Conservation (phyloP, 176 grass and related monocot genomes). For the Themeda triandra region DNA sequence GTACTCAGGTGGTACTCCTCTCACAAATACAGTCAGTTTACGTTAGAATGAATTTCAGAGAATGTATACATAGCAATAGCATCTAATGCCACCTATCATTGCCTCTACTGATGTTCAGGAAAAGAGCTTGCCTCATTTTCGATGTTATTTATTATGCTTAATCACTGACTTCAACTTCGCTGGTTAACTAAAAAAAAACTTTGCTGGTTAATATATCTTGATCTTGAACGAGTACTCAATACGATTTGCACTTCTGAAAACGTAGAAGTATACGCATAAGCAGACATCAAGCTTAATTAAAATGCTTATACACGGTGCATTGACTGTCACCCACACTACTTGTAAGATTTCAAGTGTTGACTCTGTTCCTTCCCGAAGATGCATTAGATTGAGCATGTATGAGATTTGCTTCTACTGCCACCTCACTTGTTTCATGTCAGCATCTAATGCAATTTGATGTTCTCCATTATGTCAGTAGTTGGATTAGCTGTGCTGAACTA, state of each 20-base stretch:
- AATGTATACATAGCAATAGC: not conserved
- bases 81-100: not conserved
- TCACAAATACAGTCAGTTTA: not conserved
- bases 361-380: not conserved
- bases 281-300: too few species aligned
- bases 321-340: not conserved
- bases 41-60: not conserved
- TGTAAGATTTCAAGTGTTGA: not conserved
- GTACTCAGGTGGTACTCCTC: not conserved
- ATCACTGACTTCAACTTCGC: not conserved
- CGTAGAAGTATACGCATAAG: too few species aligned
- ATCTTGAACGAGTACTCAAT: too few species aligned
- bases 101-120: not conserved
- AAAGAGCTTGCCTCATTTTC: not conserved
- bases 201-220: too few species aligned
- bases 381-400: not conserved
- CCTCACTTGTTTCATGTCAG: not conserved
- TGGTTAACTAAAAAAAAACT: too few species aligned
- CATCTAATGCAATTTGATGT: not conserved
- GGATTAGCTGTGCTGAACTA: not conserved
- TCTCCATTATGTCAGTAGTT: not conserved
- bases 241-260: too few species aligned
- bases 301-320: too few species aligned
- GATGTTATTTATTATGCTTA: not conserved
- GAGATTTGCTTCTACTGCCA: not conserved